These are phyloP conservation scores for Teratosphaeria viscida DNA, from an alignment of 2,329 filamentous ascomycete genomes.

Conservation along the genomic window DNA sequence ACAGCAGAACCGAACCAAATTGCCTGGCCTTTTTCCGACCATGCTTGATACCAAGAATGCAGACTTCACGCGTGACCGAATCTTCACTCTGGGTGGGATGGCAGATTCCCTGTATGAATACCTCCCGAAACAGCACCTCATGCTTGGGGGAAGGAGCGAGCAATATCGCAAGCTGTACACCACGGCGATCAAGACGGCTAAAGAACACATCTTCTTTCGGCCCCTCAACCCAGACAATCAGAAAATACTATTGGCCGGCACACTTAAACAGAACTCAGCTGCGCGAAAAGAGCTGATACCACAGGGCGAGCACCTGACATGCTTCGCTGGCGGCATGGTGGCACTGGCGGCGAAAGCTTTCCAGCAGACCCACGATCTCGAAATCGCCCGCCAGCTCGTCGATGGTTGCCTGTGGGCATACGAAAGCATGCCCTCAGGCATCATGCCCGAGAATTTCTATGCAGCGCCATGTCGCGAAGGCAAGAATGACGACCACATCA, in stretches of 20 bases:
- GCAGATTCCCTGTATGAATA: constrained; percentile 31
- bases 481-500: constrained; percentile 10
- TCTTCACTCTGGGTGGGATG: constrained; percentile 28
- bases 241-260: constrained; percentile 38
- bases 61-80: constrained; percentile 32
- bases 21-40: constrained; percentile 39
- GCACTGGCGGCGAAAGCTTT: constrained; percentile 50
- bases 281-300: constrained; percentile 29
- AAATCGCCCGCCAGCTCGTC: constrained; percentile 46
- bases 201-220: constrained; percentile 37
- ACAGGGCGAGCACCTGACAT: constrained; percentile 48
- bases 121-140: constrained; percentile 37
- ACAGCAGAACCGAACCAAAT: constrained; percentile 32
- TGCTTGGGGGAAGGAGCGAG: constrained; percentile 30
- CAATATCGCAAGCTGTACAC: constrained; percentile 39
- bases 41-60: constrained; percentile 30
- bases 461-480: constrained; percentile 40
- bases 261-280: constrained; percentile 23
- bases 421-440: constrained; percentile 43
- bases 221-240: constrained; percentile 37
- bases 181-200: constrained; percentile 37
- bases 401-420: constrained; percentile 55
- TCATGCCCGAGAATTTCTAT: constrained; percentile 51
- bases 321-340: constrained; percentile 54
- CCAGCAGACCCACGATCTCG: constrained; percentile 42